Evolutionary conservation across 2,329 filamentous ascomycete genomes (phyloP), one percentile per base, ranked within the genome.

Genomic region (Coccinonectria pachysandricola): DNA sequence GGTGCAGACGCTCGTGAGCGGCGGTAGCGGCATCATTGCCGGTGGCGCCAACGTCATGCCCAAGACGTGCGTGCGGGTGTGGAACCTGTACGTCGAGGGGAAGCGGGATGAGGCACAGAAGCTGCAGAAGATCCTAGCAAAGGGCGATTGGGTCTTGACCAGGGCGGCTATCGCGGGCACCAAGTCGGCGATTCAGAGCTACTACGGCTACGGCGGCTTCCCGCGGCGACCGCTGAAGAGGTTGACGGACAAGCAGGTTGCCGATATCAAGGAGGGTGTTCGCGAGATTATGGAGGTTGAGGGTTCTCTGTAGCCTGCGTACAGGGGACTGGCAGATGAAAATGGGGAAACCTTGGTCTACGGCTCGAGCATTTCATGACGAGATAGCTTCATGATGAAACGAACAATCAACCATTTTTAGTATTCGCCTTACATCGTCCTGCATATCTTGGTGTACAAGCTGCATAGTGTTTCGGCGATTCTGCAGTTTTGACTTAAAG

Each of bases 31-130:
- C 16, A 85, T 91, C 54, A 91, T 92, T 46, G 83, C 82, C 10
- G 85, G 85, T 12, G 77, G 81, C 21, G 85, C 83, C 35, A 93
- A 92, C 49, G 75, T 92, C 31, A 75, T 88, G 56, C 85, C 85
- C 26, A 86, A 87, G 61, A 64, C 80, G 6, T 87, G 83, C 48
- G 79, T 80, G 25, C 73, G 71, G 50, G 72, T 92, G 15, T 86
- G 82, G 78, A 69, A 84, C 48, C 64, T 88, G 28, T 88, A 79
- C 53, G 63, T 63, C 7, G 65, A 77, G 44, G 84, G 82, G 21
- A 79, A 83, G 59, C 68, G 66, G 30, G 75, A 81, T 19, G 81
- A 92, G 60, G 79, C 84, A 6, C 69, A 78, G 41, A 71, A 68
- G 39, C 59, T 87, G 46, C 85, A 93, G 52, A 81, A 79, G 54